A percentile compares a stretch with the other conserved stretches of the same genome.
phyloP scores from a whole-genome alignment of 2,329 filamentous ascomycete species.

The Microthyrium microscopicum region DNA sequence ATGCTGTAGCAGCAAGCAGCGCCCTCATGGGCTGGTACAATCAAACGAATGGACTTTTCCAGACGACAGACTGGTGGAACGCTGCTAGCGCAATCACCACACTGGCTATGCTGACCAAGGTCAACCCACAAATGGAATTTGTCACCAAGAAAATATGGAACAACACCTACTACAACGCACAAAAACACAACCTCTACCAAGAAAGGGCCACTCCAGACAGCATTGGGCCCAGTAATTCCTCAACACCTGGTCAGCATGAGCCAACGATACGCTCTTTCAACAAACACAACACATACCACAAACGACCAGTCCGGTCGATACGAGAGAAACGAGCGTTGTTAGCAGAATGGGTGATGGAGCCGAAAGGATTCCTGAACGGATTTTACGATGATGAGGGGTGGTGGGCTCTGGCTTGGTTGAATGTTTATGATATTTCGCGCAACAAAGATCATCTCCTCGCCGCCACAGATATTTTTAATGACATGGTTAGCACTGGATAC shows the following conservation, averaged over 20 bases:
- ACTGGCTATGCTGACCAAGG: slow-evolving; percentile 36
- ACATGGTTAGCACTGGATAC: slow-evolving; percentile 26
- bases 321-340: too few relatives aligned
- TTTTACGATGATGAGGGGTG: slow-evolving; percentile 38
- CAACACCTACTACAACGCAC: slow-evolving; percentile 23
- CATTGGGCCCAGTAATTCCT: too few relatives aligned
- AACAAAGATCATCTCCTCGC: slow-evolving; percentile 28
- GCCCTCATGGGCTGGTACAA: slow-evolving; percentile 48
- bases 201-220: too few relatives aligned
- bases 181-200: slow-evolving; percentile 6
- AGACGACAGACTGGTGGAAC: slow-evolving; percentile 57
- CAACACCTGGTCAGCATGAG: too few relatives aligned
- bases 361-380: slow-evolving; percentile 21
- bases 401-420: slow-evolving; percentile 36
- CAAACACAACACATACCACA: too few relatives aligned
- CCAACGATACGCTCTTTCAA: too few relatives aligned
- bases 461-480: slow-evolving; percentile 32
- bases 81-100: slow-evolving; percentile 49
- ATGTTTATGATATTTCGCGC: slow-evolving; percentile 35
- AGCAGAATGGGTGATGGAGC: too few relatives aligned
- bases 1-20: slow-evolving; percentile 19
- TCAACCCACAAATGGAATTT: slow-evolving; percentile 18
- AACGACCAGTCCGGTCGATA: too few relatives aligned
- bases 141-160: slow-evolving; percentile 24
- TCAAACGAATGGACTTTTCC: slow-evolving; percentile 42